Percentiles rank a stretch among this genome's conserved stretches.
Conservation (phyloP, 371 early-diverging fungal species). For the Mortierella sp. region DNA sequence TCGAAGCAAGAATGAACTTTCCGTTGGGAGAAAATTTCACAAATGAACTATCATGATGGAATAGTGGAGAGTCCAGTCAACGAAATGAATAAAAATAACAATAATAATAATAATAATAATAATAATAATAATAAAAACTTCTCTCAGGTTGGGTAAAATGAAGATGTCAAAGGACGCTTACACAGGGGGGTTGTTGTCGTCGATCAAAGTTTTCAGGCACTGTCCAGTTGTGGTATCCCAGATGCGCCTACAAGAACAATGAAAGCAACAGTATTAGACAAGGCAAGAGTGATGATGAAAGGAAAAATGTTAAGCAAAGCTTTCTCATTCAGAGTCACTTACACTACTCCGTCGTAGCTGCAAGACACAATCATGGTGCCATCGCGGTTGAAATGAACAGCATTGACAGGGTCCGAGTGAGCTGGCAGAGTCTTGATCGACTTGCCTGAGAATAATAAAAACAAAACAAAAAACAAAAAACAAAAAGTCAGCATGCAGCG, state of each 20-base stretch:
- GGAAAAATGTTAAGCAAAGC: too few relatives aligned
- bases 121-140: too few relatives aligned
- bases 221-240: constrained; percentile 98
- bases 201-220: constrained; percentile 94
- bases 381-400: constrained; percentile 96
- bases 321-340: constrained; percentile 45
- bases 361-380: constrained; percentile 96
- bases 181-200: constrained; percentile 95
- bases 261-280: too few relatives aligned
- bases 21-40: constrained; percentile 98
- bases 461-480: not conserved
- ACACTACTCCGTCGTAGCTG: constrained; percentile 96
- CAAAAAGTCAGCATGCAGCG: too few relatives aligned
- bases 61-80: too few relatives aligned
- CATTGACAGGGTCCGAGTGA: constrained; percentile 96
- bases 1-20: constrained; percentile 95
- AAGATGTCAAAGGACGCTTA: constrained; percentile 57
- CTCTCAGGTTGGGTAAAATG: too few relatives aligned
- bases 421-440: constrained; percentile 93
- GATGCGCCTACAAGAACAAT: constrained; percentile 75
- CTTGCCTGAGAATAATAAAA: constrained; percentile 61
- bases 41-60: constrained; percentile 73
- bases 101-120: not conserved
- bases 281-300: too few relatives aligned
- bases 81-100: constrained; percentile 1